These are phyloP conservation scores for Phycomyces nitens DNA, from an alignment of 192 early-diverging fungal genomes.

Conservation along the genomic window DNA sequence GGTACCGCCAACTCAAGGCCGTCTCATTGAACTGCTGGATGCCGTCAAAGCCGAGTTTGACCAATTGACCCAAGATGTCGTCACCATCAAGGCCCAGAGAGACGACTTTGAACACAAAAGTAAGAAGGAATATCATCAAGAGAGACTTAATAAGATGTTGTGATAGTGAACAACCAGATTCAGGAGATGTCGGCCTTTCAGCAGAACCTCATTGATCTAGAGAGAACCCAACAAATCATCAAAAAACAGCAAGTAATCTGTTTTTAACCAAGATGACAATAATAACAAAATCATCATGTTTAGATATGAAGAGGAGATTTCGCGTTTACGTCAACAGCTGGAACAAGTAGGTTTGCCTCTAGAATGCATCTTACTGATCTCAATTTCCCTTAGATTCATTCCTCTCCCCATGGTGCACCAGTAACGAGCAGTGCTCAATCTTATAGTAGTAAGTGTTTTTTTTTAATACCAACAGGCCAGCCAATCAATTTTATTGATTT, in stretches of 20 bases:
- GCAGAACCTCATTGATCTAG: constrained; percentile 76
- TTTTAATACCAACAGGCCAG: background rate
- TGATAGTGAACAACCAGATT: constrained; percentile 72
- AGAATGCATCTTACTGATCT: too few relatives aligned
- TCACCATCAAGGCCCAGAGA: constrained; percentile 66
- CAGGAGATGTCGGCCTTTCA: constrained; percentile 77
- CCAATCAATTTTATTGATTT: background rate
- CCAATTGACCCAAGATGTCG: constrained; percentile 68
- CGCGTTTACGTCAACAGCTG: constrained; percentile 76
- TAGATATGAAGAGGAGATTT: constrained; percentile 82
- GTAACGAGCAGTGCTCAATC: background rate
- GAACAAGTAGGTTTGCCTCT: constrained; percentile 49
- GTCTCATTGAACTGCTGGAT: constrained; percentile 79
- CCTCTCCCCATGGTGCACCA: constrained; percentile 22
- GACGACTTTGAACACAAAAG: constrained; percentile 89
- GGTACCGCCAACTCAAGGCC: constrained; percentile 61
- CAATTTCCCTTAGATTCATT: constrained; percentile 5
- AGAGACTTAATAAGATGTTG: too few relatives aligned
- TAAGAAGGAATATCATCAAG: constrained; percentile 43
- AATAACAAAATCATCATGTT: background rate
- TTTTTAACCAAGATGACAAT: background rate
- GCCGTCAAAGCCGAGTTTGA: constrained; percentile 80
- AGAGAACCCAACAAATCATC: constrained; percentile 74
- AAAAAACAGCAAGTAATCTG: constrained; percentile 68
- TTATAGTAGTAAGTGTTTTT: constrained; percentile 8